These are phyloP conservation scores for Chalciporus piperatus DNA, from an alignment of 768 basidiomycete species.

Conservation along the genomic window DNA sequence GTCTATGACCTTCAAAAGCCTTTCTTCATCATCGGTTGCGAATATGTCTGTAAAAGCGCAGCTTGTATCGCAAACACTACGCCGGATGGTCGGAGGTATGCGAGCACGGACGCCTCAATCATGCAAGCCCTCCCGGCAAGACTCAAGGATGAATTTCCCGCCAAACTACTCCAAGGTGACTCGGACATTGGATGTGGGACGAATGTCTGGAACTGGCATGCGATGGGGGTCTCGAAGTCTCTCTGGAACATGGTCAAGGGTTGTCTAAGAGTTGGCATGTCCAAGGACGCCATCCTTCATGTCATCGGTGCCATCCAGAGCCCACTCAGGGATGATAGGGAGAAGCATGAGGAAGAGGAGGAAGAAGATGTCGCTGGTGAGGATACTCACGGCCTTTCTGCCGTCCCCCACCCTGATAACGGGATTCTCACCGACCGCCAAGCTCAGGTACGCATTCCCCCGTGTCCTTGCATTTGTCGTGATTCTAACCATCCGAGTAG, in stretches of 20 bases:
- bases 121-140: conserved; percentile 65
- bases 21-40: conserved; percentile 84
- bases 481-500: conserved; percentile 25
- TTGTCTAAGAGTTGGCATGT: conserved; percentile 53
- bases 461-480: background rate
- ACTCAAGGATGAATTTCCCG: conserved; percentile 74
- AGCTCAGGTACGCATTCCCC: conserved; percentile 24
- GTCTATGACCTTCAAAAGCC: conserved; percentile 77
- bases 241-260: conserved; percentile 75
- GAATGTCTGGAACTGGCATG: conserved; percentile 76
- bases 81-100: conserved; percentile 61
- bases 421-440: conserved; percentile 15
- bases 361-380: conserved; percentile 34
- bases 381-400: conserved; percentile 22
- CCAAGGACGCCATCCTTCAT: conserved; percentile 58
- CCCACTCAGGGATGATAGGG: conserved; percentile 33
- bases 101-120: conserved; percentile 70
- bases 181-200: conserved; percentile 55
- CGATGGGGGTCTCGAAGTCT: conserved; percentile 64
- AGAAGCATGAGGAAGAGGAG: conserved; percentile 33
- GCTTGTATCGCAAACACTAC: conserved; percentile 43
- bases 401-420: conserved; percentile 22
- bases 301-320: conserved; percentile 58
- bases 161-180: conserved; percentile 54
- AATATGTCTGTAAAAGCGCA: conserved; percentile 62